Evolutionary conservation across 1,139 yeast species (phyloP), one percentile per base, ranked within the genome.

Genomic region (Hansenula lynferdii): DNA sequence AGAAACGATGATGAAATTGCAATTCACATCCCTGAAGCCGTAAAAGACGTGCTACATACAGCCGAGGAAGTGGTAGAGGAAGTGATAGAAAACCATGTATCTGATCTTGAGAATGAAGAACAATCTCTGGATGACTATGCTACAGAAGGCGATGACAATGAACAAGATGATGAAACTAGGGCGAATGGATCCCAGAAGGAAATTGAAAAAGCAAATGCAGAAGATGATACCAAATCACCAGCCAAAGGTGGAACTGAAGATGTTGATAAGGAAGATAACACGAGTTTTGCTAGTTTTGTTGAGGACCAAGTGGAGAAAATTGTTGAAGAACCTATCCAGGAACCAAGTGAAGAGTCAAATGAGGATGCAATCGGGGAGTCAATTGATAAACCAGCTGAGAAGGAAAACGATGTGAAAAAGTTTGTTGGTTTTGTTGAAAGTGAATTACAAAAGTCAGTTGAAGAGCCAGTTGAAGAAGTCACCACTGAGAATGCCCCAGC

Each of bases 1-100:
- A 11, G 18, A 7, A 12, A 15, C 10, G 19, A 15, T 3, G 28
- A 26, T 21, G 21, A 24, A 20, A 4, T 25, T 14, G 17, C 20
- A 36, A 12, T 29, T 19, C 35, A 37, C 11, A 22, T 15, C 7
- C 29, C 37, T 8, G 32, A 31, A 14, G 28, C 30, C 3, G 40
- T 28, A 2, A 23, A 23, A 16, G 37, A 37, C n/a, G 32, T 34
- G n/a, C n/a, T n/a, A n/a, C n/a, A n/a, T n/a, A n/a, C n/a, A n/a
- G n/a, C n/a, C n/a, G n/a, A 28, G 5, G 31, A 37, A 10, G 28
- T 28, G 3, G 41, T 39, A 28, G 33, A 35, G 14, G 21, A 16
- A 10, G 28, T 28, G 6, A n/a, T n/a, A n/a, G 21, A 34, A 15
- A 14, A 20, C n/a, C 28, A 32, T 24, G 31, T 29, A 22, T 8